Conservation (phyloP, 352 stramenopile species). For the Hyaloperonospora brassicae region DNA sequence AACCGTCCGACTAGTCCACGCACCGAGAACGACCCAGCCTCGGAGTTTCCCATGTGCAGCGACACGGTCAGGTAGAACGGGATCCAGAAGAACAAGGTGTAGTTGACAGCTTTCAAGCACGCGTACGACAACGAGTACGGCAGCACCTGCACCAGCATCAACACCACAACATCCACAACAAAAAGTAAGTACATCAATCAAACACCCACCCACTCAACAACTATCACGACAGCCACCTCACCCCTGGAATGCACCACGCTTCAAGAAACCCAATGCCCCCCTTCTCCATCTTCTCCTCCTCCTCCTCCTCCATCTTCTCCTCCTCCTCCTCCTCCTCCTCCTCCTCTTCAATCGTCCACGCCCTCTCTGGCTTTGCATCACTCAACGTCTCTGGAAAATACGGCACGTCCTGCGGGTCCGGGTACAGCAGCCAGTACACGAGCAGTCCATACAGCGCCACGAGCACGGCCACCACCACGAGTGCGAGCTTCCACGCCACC, state of each 20-base stretch:
- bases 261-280: slow-evolving; percentile 88
- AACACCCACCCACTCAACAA: no score
- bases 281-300: slow-evolving; percentile 25
- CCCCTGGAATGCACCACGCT: slow-evolving; percentile 73
- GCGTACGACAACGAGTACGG: no score
- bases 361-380: slow-evolving; percentile 35
- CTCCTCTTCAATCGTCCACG: slow-evolving; percentile 15
- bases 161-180: no score
- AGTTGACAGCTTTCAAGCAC: no score
- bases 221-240: slow-evolving; percentile 9
- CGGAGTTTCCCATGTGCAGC: no score
- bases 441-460: slow-evolving; percentile 86
- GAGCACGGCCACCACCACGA: slow-evolving; percentile 79
- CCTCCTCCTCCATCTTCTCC: slow-evolving; percentile 16
- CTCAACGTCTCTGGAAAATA: slow-evolving; percentile 46
- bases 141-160: no score
- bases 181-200: no score
- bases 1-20: no score
- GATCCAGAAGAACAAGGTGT: no score
- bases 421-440: slow-evolving; percentile 76
- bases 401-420: slow-evolving; percentile 50
- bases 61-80: no score
- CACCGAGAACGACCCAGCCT: no score
- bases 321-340: slow-evolving; percentile 11
- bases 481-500: slow-evolving; percentile 83